Evolutionary conservation across 345 rosid genomes (phyloP).

Genomic region (Balakata baccata): DNA sequence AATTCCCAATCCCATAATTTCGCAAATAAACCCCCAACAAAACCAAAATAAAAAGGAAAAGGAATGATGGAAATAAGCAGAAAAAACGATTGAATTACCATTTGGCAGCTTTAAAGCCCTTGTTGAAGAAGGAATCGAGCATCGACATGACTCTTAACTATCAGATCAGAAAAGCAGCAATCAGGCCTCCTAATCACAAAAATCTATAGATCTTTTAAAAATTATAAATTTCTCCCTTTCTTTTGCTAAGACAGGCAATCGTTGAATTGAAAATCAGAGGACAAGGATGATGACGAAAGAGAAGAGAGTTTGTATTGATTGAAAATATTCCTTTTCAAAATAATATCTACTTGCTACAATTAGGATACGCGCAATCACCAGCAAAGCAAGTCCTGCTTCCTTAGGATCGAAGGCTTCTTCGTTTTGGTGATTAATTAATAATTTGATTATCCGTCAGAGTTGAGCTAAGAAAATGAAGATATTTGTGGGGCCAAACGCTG

Average conservation of each 20-base stretch:
- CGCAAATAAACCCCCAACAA: not conserved
- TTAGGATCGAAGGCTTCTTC: slow-evolving; percentile 8
- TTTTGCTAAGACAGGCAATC: no score
- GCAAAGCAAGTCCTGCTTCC: not conserved
- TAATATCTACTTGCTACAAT: no score
- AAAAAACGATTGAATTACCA: slow-evolving; percentile 39
- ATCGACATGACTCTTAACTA: slow-evolving; percentile 53
- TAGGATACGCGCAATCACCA: not conserved
- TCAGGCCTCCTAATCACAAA: not conserved
- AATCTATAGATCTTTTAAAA: not conserved
- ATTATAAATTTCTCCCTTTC: no score
- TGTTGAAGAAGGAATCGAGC: slow-evolving; percentile 86
- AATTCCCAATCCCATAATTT: not conserved
- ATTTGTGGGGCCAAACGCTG: slow-evolving; percentile 1
- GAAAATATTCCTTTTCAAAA: not conserved
- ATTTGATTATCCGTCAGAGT: not conserved
- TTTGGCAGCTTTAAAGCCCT: slow-evolving; percentile 85
- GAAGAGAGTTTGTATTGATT: not conserved
- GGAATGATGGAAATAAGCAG: not conserved
- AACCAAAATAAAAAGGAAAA: not conserved
- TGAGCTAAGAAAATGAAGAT: not conserved
- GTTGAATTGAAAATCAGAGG: not conserved
- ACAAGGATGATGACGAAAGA: not conserved
- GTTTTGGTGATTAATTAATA: no score
- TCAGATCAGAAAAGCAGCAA: slow-evolving; percentile 5